A percentile compares a stretch with the other conserved stretches of the same genome.
These are phyloP conservation scores for Porphyrellus cyaneotinctus DNA, from an alignment of 768 basidiomycete species.

Conservation along the genomic window DNA sequence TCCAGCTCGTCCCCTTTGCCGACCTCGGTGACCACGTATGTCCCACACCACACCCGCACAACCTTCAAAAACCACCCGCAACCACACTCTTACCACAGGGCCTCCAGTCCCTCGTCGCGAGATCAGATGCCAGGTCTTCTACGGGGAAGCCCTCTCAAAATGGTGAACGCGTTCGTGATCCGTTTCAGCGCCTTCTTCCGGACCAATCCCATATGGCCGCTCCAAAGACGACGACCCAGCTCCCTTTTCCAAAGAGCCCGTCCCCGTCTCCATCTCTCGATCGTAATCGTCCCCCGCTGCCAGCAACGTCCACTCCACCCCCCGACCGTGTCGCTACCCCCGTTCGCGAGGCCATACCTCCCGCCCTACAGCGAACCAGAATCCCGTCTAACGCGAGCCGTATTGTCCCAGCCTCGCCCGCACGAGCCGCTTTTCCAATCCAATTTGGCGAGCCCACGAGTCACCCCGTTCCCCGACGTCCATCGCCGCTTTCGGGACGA, in stretches of 20 bases:
- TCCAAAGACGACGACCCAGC: too few species aligned
- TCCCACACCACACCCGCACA: constrained; percentile 29
- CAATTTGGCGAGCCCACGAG: constrained; percentile 7
- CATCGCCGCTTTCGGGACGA: constrained; percentile 9
- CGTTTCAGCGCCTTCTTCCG: constrained; percentile 26
- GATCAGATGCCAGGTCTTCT: constrained; percentile 15
- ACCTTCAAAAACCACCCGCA: constrained; percentile 33
- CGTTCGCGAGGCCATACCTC: constrained; percentile 13
- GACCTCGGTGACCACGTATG: constrained; percentile 81
- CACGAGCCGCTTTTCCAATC: constrained; percentile 11
- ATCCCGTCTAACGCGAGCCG: constrained; percentile 18
- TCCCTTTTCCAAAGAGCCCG: constrained; percentile 3
- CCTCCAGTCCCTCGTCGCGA: constrained; percentile 43
- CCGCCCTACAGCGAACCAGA: constrained; percentile 15
- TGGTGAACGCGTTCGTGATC: constrained; percentile 20
- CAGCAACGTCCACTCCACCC: constrained; percentile 1
- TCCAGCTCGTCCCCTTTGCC: constrained; percentile 61
- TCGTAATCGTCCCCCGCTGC: constrained; percentile 3
- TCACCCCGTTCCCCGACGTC: constrained; percentile 12
- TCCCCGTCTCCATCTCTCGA: constrained; percentile 1
- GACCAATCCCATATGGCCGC: constrained; percentile 12
- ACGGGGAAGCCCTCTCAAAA: constrained; percentile 8
- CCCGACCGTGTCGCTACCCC: constrained; percentile 17
- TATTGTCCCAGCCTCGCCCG: constrained; percentile 3
- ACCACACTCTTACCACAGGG: constrained; percentile 47